Conservation (phyloP, 2,329 filamentous ascomycete genomes). For the Magnaporthales sp. region DNA sequence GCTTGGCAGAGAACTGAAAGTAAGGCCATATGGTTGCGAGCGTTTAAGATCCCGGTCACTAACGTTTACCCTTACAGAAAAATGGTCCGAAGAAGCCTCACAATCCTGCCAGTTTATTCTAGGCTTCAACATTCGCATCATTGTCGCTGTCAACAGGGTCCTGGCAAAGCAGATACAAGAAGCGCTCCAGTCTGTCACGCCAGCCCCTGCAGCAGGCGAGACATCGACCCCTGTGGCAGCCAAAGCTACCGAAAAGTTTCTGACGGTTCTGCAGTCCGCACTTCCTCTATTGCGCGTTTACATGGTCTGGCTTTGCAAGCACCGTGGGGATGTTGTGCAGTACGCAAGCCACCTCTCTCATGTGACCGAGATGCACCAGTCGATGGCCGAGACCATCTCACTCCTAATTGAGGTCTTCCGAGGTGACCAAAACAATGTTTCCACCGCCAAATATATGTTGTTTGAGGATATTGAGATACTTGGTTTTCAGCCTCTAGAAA, state of each 20-base stretch:
- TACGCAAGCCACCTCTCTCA: constrained; percentile 35
- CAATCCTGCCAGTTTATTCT: constrained; percentile 57
- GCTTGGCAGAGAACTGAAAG: constrained; percentile 36
- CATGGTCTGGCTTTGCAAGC: constrained; percentile 42
- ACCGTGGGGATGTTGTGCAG: constrained; percentile 34
- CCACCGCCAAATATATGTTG: constrained; percentile 38
- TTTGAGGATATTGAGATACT: constrained; percentile 39
- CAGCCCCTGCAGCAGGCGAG: constrained; percentile 32
- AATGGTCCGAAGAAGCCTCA: constrained; percentile 34
- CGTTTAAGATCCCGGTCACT: neutral
- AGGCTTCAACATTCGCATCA: constrained; percentile 69
- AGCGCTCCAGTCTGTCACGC: constrained; percentile 15
- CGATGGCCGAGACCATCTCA: constrained; percentile 36
- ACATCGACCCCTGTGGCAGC: constrained; percentile 17
- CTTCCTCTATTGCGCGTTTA: constrained; percentile 45
- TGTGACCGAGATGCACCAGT: constrained; percentile 36
- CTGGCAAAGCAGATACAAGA: constrained; percentile 62
- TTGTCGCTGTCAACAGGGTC: constrained; percentile 62
- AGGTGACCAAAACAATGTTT: constrained; percentile 20
- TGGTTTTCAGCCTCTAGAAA: constrained; percentile 32
- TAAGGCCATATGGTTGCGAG: neutral
- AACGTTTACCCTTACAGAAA: constrained; percentile 21
- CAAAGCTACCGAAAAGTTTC: constrained; percentile 21
- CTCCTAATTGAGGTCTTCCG: constrained; percentile 38
- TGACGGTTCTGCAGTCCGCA: constrained; percentile 29